Conservation (phyloP, 2,329 filamentous ascomycete genomes). For the Intubia oerlemansii region DNA sequence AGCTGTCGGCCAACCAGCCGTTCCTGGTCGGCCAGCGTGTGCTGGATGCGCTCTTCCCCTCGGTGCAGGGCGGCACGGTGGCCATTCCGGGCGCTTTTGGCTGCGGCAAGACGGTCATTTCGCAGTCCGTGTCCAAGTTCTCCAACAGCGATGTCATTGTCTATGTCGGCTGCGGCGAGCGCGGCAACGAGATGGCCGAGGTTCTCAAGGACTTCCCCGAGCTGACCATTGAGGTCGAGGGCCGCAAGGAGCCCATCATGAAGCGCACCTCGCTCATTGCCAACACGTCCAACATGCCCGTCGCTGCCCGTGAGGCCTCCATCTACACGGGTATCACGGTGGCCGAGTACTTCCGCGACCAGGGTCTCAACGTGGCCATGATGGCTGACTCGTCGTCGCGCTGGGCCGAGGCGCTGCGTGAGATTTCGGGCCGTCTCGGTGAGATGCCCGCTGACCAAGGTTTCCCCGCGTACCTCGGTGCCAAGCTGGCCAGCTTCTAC, state of each 20-base stretch:
- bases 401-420: conserved; percentile 96
- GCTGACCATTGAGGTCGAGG: conserved; percentile 83
- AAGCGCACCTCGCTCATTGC: conserved; percentile 97
- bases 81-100: conserved; percentile 97
- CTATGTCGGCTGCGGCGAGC: conserved; percentile 69
- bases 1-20: conserved; percentile 69
- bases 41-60: conserved; percentile 85
- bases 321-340: conserved; percentile 96
- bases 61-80: conserved; percentile 91
- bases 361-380: conserved; percentile 96
- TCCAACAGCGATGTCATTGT: conserved; percentile 98
- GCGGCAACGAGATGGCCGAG: conserved; percentile 98
- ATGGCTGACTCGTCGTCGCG: conserved; percentile 98
- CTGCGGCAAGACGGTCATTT: conserved; percentile 98
- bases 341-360: conserved; percentile 91
- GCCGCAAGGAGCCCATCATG: conserved; percentile 97
- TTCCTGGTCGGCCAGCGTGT: conserved; percentile 96
- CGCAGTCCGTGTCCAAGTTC: conserved; percentile 96
- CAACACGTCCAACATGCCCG: conserved; percentile 99
- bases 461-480: conserved; percentile 92
- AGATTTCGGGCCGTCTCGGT: conserved; percentile 93
- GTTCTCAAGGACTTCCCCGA: conserved; percentile 99
- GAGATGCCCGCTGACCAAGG: conserved; percentile 99
- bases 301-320: conserved; percentile 91
- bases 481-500: conserved; percentile 97